These are phyloP conservation scores for Schrenkiella parvula DNA, from an alignment of 345 rosid species.

Conservation along the genomic window DNA sequence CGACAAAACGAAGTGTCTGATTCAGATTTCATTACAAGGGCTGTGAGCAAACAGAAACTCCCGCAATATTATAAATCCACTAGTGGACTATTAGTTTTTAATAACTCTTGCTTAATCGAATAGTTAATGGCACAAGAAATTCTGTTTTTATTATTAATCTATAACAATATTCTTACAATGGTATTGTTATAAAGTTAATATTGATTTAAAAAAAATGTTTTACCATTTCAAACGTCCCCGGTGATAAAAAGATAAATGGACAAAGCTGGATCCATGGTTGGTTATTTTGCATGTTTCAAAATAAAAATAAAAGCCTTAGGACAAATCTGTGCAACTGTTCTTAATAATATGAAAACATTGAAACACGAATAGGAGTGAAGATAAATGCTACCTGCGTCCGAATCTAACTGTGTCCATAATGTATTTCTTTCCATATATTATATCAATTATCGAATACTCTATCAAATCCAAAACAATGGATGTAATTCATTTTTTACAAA, in stretches of 20 bases:
- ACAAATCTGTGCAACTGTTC: background rate
- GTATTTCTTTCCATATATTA: background rate
- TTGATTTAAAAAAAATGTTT: background rate
- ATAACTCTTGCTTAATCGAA: background rate
- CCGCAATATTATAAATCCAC: background rate
- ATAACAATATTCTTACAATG: background rate
- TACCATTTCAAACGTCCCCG: background rate
- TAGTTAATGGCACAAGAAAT: background rate
- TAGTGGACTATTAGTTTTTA: background rate
- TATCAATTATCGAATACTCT: constrained; percentile 26
- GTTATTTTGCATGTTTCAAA: background rate
- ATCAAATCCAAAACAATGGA: constrained; percentile 24
- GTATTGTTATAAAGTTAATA: background rate
- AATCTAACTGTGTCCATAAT: constrained; percentile 21
- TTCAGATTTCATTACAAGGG: background rate
- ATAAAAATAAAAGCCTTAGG: background rate
- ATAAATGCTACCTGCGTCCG: constrained; percentile 29
- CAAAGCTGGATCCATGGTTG: background rate
- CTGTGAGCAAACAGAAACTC: background rate
- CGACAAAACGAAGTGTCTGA: constrained; percentile 2
- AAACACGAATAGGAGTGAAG: constrained; percentile 12
- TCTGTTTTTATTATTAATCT: background rate
- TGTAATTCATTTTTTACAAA: constrained; percentile 1
- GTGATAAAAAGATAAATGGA: background rate
- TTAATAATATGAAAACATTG: background rate